These are phyloP conservation scores for Claviceps pazoutovae DNA, from an alignment of 2,329 filamentous ascomycete genomes.

Conservation along the genomic window DNA sequence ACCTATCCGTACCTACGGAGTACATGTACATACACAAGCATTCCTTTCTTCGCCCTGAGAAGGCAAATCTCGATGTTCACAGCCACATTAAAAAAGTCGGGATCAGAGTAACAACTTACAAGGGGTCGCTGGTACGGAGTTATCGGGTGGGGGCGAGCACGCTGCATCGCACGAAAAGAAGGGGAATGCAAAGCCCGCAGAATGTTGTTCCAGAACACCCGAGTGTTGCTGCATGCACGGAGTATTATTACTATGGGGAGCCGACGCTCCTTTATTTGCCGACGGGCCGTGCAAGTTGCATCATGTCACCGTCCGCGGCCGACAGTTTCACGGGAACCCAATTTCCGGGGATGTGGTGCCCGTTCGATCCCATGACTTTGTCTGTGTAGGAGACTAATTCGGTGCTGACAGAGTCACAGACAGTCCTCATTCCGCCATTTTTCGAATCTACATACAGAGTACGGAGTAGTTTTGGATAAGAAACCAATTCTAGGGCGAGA, in stretches of 20 bases:
- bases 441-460: no score
- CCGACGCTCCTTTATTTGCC: background rate
- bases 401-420: no score
- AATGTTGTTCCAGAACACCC: background rate
- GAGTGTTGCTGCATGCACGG: background rate
- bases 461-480: background rate
- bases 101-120: no score
- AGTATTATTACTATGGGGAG: background rate
- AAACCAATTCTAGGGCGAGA: background rate
- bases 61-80: background rate
- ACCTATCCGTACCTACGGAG: no score
- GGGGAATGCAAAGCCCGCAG: background rate
- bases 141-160: no score
- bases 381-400: no score
- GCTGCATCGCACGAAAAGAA: no score
- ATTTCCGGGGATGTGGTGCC: background rate
- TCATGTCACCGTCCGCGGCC: background rate
- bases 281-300: background rate
- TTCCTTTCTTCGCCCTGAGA: no score
- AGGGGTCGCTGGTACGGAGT: no score
- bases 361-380: background rate
- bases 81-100: background rate
- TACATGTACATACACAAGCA: no score
- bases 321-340: background rate
- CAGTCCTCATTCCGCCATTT: no score